Evolutionary conservation across 2,329 filamentous ascomycete species (phyloP).

Genomic region (Talaromyces amestolkiae): DNA sequence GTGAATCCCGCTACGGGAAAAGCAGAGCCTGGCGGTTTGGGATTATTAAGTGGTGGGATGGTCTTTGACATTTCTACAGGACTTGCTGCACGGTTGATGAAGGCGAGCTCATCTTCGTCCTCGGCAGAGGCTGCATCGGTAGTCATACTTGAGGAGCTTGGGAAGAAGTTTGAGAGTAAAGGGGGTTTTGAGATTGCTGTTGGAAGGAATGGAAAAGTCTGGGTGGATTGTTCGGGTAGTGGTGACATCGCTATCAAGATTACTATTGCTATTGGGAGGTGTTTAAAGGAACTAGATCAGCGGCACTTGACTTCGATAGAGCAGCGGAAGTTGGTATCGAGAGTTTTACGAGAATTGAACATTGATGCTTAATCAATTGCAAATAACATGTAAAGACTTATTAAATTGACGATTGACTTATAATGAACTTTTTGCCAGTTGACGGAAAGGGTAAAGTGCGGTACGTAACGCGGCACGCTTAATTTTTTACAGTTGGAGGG

Average conservation of each 20-base stretch:
- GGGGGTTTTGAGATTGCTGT: slow-evolving; percentile 87
- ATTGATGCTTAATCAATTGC: slow-evolving; percentile 27
- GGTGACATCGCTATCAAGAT: slow-evolving; percentile 58
- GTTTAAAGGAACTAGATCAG: slow-evolving; percentile 75
- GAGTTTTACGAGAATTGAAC: slow-evolving; percentile 43
- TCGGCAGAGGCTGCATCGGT: slow-evolving; percentile 60
- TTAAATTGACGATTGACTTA: background rate
- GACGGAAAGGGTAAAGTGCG: slow-evolving; percentile 12
- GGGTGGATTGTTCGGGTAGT: slow-evolving; percentile 73
- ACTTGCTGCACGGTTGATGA: slow-evolving; percentile 72
- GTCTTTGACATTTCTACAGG: slow-evolving; percentile 75
- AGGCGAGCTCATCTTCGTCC: slow-evolving; percentile 39
- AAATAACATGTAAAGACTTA: background rate
- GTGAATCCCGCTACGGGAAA: slow-evolving; percentile 84
- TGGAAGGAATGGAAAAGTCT: slow-evolving; percentile 86
- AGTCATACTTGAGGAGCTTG: slow-evolving; percentile 75
- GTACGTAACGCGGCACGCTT: background rate
- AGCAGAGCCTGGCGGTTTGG: slow-evolving; percentile 80
- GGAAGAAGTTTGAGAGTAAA: slow-evolving; percentile 61
- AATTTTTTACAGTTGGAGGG: slow-evolving; percentile 4
- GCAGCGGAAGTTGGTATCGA: slow-evolving; percentile 48
- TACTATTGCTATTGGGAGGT: slow-evolving; percentile 74
- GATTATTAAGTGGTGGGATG: slow-evolving; percentile 81
- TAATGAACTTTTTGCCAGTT: background rate
- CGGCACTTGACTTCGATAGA: slow-evolving; percentile 43